phyloP scores from a whole-genome alignment of 441 rosid genomes.

The Theobroma grandiflorum region DNA sequence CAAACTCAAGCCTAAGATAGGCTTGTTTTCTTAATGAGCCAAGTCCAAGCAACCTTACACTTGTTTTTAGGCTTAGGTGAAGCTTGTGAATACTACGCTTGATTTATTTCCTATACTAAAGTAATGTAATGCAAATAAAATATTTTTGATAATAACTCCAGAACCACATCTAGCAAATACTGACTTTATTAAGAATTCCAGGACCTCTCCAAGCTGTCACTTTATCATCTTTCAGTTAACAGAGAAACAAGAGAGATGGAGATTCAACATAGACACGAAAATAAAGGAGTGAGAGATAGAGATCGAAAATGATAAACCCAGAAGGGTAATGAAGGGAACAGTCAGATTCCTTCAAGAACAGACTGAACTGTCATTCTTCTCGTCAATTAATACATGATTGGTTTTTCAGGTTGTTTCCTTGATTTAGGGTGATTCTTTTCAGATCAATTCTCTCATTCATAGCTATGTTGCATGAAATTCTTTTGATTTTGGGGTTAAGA shows the following conservation, averaged over 20 bases:
- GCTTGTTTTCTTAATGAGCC: constrained; percentile 10
- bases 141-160: background rate
- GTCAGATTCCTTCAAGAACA: background rate
- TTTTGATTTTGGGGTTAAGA: background rate
- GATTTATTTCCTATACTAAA: background rate
- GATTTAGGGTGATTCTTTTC: background rate
- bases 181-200: background rate
- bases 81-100: background rate
- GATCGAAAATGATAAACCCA: background rate
- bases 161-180: background rate
- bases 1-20: constrained; percentile 4
- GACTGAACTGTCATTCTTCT: background rate
- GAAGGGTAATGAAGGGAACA: background rate
- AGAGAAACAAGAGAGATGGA: background rate
- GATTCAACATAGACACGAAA: background rate
- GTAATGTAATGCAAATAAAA: background rate
- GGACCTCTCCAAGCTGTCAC: background rate
- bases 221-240: background rate
- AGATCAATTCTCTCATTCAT: background rate
- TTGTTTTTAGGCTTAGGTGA: constrained; percentile 1
- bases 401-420: background rate
- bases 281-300: background rate
- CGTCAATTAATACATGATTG: background rate
- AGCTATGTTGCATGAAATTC: background rate
- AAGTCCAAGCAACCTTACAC: constrained; percentile 1